Evolutionary conservation across 2,329 filamentous ascomycete genomes (phyloP).

Genomic region (Trichoderma gracile): DNA sequence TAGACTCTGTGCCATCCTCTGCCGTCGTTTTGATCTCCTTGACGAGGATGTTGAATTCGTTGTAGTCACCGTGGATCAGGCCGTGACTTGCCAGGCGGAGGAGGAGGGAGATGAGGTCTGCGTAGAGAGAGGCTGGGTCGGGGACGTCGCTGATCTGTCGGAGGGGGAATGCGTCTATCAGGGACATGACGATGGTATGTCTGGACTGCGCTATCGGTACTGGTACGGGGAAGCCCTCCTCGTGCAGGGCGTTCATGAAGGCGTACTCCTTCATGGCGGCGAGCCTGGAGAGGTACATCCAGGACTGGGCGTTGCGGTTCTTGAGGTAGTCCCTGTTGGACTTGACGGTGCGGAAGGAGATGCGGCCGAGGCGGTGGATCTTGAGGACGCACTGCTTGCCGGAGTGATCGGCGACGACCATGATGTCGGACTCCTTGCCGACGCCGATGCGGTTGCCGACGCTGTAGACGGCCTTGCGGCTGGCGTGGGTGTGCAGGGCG

Average conservation of each 20-base stretch:
- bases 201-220: slow-evolving; percentile 84
- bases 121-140: slow-evolving; percentile 82
- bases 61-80: slow-evolving; percentile 96
- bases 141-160: slow-evolving; percentile 84
- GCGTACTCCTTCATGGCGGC: slow-evolving; percentile 93
- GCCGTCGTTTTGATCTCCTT: slow-evolving; percentile 63
- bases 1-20: slow-evolving; percentile 44
- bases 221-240: slow-evolving; percentile 87
- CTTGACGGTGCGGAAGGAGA: slow-evolving; percentile 96
- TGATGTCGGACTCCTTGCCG: slow-evolving; percentile 96
- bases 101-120: slow-evolving; percentile 86
- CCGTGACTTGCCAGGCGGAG: slow-evolving; percentile 80
- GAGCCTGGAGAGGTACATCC: slow-evolving; percentile 96
- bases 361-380: slow-evolving; percentile 91
- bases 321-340: slow-evolving; percentile 93
- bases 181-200: slow-evolving; percentile 94
- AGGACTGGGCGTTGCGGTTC: slow-evolving; percentile 75
- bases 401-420: slow-evolving; percentile 80
- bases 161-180: slow-evolving; percentile 89
- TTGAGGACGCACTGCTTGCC: slow-evolving; percentile 84
- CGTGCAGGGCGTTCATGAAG: slow-evolving; percentile 84
- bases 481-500: slow-evolving; percentile 86
- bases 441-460: slow-evolving; percentile 94
- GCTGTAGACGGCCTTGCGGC: slow-evolving; percentile 78
- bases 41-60: slow-evolving; percentile 97